phyloP scores from a whole-genome alignment of 306 rosid species.

The Clitoria ternatea region DNA sequence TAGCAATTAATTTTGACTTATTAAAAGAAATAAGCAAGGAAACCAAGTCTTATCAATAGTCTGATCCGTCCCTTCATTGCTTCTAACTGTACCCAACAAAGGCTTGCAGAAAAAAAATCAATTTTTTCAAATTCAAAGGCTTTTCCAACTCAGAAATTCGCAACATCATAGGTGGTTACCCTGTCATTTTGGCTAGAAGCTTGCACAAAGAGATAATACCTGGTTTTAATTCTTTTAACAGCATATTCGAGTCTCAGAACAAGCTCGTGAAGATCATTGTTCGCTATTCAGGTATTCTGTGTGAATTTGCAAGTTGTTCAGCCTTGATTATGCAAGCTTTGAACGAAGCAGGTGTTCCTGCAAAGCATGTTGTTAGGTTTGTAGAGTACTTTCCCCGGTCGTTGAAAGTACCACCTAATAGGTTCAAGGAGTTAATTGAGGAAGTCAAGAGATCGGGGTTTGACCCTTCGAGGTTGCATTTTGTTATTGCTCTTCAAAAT shows the following conservation, averaged over 20 bases:
- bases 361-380: background rate
- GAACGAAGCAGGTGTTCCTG: constrained; percentile 12
- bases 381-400: constrained; percentile 15
- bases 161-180: too few relatives aligned
- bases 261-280: background rate
- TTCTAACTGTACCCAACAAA: too few relatives aligned
- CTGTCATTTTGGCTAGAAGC: too few relatives aligned
- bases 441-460: constrained; percentile 23
- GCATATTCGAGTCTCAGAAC: background rate
- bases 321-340: background rate
- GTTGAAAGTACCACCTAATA: background rate
- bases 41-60: too few relatives aligned
- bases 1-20: too few relatives aligned
- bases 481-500: background rate
- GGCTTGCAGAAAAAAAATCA: too few relatives aligned
- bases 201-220: background rate
- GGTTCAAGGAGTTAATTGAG: constrained; percentile 8
- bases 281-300: background rate
- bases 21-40: too few relatives aligned
- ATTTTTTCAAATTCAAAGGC: too few relatives aligned
- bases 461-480: constrained; percentile 19
- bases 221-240: background rate
- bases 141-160: too few relatives aligned
- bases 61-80: too few relatives aligned
- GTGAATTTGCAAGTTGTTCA: background rate